Evolutionary conservation across 306 rosid species (phyloP).

Genomic region (Parietaria judaica): DNA sequence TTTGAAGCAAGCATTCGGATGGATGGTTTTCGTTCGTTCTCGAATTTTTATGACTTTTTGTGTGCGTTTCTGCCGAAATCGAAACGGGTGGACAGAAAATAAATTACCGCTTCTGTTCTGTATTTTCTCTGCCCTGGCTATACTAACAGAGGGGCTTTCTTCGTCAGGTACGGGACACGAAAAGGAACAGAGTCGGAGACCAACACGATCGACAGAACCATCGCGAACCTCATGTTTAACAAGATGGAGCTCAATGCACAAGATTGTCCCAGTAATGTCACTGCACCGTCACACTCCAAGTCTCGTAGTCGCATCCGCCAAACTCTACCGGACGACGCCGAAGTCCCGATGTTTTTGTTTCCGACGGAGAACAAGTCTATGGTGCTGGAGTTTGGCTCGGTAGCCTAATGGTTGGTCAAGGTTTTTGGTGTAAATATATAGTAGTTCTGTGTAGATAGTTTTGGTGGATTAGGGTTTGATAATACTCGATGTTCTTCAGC

Average conservation of each 20-base stretch:
- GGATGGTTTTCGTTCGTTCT: no score
- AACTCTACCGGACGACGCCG: slow-evolving; percentile 19
- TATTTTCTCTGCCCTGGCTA: slow-evolving; percentile 1
- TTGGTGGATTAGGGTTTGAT: not conserved
- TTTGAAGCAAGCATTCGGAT: no score
- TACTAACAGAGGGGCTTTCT: slow-evolving; percentile 7
- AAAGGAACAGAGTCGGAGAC: slow-evolving; percentile 51
- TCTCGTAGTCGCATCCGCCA: slow-evolving; percentile 4
- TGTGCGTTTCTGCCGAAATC: no score
- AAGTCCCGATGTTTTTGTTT: slow-evolving; percentile 32
- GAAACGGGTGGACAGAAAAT: no score
- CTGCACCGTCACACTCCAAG: slow-evolving; percentile 21
- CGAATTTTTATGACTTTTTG: no score
- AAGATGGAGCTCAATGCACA: slow-evolving; percentile 28
- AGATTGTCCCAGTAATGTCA: slow-evolving; percentile 21
- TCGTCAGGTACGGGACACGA: slow-evolving; percentile 33
- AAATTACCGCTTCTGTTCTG: not conserved
- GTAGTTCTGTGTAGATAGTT: not conserved
- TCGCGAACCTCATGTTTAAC: slow-evolving; percentile 74
- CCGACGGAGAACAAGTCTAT: slow-evolving; percentile 18
- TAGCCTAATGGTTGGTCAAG: slow-evolving; percentile 1
- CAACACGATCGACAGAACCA: slow-evolving; percentile 68
- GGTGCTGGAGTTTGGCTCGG: slow-evolving; percentile 26
- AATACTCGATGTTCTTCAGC: not conserved
- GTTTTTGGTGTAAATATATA: not conserved